A percentile compares a stretch with the other conserved stretches of the same genome.
These are phyloP conservation scores for Citrus trifoliata DNA, from an alignment of 345 rosid species.

Conservation along the genomic window DNA sequence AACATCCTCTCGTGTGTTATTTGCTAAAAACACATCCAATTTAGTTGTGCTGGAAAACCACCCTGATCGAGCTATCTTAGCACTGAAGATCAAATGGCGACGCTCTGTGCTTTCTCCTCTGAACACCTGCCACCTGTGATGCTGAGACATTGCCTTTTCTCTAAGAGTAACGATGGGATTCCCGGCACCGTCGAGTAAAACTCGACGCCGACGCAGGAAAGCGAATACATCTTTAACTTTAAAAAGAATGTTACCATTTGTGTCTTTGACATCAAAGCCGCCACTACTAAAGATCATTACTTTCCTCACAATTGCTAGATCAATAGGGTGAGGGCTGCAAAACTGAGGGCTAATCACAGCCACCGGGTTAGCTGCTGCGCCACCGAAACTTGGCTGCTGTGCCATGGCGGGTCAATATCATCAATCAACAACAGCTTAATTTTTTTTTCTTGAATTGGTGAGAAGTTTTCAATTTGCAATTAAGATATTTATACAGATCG, in stretches of 20 bases:
- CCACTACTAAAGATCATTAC: slow-evolving; percentile 30
- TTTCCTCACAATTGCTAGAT: slow-evolving; percentile 36
- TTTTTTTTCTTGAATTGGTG: no score
- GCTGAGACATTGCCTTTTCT: slow-evolving; percentile 31
- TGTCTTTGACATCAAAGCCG: slow-evolving; percentile 35
- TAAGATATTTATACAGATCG: no score
- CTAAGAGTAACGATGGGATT: slow-evolving; percentile 27
- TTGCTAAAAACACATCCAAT: slow-evolving; percentile 18
- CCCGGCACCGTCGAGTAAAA: slow-evolving; percentile 28
- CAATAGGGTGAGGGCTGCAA: slow-evolving; percentile 31
- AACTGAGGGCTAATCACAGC: slow-evolving; percentile 19
- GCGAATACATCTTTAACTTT: slow-evolving; percentile 25
- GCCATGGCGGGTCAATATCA: background rate
- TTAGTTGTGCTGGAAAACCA: background rate
- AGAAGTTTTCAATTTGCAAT: no score
- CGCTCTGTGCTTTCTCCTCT: slow-evolving; percentile 25
- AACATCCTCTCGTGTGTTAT: slow-evolving; percentile 7
- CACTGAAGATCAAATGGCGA: slow-evolving; percentile 15
- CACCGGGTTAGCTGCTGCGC: no score
- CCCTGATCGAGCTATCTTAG: slow-evolving; percentile 1
- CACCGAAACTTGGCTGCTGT: background rate
- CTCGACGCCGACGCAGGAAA: slow-evolving; percentile 18
- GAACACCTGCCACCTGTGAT: slow-evolving; percentile 18
- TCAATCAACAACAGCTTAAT: no score
- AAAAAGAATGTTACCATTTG: slow-evolving; percentile 34